phyloP scores from a whole-genome alignment of 116 monocot genomes.

The Trichopus zeylanicus region DNA sequence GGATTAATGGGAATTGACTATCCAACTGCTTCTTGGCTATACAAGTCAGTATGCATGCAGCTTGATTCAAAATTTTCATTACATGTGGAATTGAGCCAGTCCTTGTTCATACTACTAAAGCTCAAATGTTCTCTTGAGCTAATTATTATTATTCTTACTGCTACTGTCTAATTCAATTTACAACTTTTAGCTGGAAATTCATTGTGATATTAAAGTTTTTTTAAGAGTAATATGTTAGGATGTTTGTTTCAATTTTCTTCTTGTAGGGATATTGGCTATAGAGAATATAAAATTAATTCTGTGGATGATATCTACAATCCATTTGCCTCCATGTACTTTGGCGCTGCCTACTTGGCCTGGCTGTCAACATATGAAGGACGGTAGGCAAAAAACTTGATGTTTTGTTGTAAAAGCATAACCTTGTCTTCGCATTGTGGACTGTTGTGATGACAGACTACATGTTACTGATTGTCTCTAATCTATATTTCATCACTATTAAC shows the following conservation, averaged over 20 bases:
- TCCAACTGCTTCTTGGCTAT: constrained; percentile 81
- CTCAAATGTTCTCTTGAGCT: too few species aligned
- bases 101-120: too few species aligned
- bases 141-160: too few species aligned
- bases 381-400: constrained; percentile 17
- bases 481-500: background rate
- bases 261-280: constrained; percentile 55
- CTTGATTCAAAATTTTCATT: background rate
- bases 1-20: constrained; percentile 97
- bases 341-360: constrained; percentile 78
- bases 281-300: constrained; percentile 59
- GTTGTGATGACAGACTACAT: too few species aligned
- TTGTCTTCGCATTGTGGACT: too few species aligned
- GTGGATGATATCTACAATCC: constrained; percentile 90
- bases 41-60: constrained; percentile 60
- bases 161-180: too few species aligned
- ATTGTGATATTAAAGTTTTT: too few species aligned
- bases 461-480: too few species aligned
- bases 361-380: constrained; percentile 92
- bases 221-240: background rate
- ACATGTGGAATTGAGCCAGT: too few species aligned
- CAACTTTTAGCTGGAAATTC: too few species aligned
- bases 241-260: background rate
- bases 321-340: constrained; percentile 96
- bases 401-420: too few species aligned